Conservation (phyloP, 176 grass and related monocot genomes). For the Alloteropsis semialata region DNA sequence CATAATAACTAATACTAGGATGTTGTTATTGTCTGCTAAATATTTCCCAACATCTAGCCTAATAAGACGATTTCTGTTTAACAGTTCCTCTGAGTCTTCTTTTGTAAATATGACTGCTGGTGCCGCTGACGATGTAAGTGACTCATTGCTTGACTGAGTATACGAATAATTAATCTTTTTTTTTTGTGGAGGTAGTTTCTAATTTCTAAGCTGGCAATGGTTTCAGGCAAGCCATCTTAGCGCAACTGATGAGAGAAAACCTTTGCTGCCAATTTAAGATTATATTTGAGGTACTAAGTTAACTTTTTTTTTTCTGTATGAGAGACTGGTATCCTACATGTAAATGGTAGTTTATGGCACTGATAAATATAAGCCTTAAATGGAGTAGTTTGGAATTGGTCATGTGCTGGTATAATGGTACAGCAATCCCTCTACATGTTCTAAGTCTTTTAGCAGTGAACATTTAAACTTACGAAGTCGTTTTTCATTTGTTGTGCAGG, state of each 20-base stretch:
- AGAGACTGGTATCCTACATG: not conserved
- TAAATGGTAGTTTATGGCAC: constrained; percentile 14
- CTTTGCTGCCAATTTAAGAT: constrained; percentile 71
- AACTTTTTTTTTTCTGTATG: not conserved
- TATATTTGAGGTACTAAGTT: constrained; percentile 47
- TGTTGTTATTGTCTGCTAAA: not conserved
- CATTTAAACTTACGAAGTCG: not conserved
- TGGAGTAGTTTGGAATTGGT: not conserved
- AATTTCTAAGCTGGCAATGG: not conserved
- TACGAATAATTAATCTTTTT: constrained; percentile 5
- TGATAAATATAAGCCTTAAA: constrained; percentile 11
- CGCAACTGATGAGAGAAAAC: constrained; percentile 75
- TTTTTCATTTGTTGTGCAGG: constrained; percentile 41
- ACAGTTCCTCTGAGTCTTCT: constrained; percentile 70
- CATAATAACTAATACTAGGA: not conserved
- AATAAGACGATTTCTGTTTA: constrained; percentile 20
- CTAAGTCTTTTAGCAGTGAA: not conserved
- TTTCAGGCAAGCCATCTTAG: constrained; percentile 65
- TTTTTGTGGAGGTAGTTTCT: constrained; percentile 20
- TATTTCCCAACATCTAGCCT: constrained; percentile 16
- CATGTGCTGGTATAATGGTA: not conserved
- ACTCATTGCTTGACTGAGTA: constrained; percentile 10
- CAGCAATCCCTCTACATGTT: not conserved
- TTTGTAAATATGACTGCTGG: constrained; percentile 95
- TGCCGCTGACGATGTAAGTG: constrained; percentile 78